Conservation (phyloP, 768 basidiomycete species). For the Serendipita vermifera region DNA sequence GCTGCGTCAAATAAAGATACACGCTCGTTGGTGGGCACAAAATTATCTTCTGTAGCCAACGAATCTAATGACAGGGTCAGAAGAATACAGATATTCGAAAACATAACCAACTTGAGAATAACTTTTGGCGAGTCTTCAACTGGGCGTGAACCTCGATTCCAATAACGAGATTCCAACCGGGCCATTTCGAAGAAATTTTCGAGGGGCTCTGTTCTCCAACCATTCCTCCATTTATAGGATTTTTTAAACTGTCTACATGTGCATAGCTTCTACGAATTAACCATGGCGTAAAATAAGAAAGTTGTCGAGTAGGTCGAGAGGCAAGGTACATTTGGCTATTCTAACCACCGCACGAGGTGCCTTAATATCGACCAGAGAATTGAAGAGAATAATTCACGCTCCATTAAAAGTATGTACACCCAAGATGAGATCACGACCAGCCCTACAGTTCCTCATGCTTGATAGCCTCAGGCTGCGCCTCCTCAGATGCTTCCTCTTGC, state of each 20-base stretch:
- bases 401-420: background rate
- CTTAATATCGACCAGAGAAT: no score
- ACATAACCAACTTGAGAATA: constrained; percentile 57
- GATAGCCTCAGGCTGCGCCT: background rate
- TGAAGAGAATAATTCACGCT: background rate
- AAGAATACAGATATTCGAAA: background rate
- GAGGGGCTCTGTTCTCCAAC: no score
- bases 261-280: no score
- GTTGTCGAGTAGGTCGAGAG: no score
- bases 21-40: constrained; percentile 53
- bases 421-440: background rate
- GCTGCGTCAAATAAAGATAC: constrained; percentile 77
- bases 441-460: background rate
- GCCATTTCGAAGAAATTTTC: no score
- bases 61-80: constrained; percentile 24
- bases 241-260: no score
- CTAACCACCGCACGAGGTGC: no score
- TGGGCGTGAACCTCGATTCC: constrained; percentile 96
- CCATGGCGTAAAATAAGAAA: no score
- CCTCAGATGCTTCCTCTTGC: no score
- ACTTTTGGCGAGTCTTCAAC: constrained; percentile 71
- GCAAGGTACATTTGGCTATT: no score
- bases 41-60: constrained; percentile 27
- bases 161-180: constrained; percentile 79
- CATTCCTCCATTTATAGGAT: no score